These are phyloP conservation scores for Cercospora beticola DNA, from an alignment of 2,329 filamentous ascomycete genomes.

Conservation along the genomic window DNA sequence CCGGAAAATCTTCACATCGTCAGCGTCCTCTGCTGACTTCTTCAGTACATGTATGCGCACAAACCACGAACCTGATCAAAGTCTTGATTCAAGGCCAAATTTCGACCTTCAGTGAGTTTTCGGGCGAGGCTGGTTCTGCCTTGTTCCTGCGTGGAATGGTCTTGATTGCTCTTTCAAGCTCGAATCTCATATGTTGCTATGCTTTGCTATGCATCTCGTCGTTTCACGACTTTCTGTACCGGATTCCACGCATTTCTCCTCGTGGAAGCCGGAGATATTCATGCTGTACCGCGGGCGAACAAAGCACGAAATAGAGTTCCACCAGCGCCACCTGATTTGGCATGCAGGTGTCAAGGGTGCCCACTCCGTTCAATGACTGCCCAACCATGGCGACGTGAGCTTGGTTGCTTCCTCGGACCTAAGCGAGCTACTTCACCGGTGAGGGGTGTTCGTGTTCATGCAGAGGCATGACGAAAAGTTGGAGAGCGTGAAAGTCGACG, in stretches of 20 bases:
- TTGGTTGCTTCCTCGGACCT: background rate
- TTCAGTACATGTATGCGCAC: background rate
- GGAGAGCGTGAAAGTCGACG: background rate
- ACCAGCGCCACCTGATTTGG: background rate
- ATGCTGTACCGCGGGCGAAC: background rate
- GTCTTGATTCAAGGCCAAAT: background rate
- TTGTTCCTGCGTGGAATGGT: background rate
- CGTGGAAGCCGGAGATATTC: background rate
- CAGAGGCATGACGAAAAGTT: background rate
- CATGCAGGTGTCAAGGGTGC: background rate
- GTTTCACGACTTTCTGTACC: background rate
- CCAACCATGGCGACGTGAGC: constrained; percentile 2
- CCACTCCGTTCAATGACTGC: background rate
- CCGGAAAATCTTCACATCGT: background rate
- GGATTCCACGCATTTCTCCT: background rate
- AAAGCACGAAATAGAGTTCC: constrained; percentile 2
- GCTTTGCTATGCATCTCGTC: background rate
- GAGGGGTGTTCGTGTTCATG: background rate
- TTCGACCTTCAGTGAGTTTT: background rate
- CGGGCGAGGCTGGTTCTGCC: background rate
- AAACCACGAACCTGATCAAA: background rate
- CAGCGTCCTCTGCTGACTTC: background rate
- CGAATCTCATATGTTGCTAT: background rate
- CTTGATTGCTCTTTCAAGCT: background rate
- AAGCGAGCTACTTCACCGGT: background rate